Conservation (phyloP, 2,329 filamentous ascomycete genomes). For the Alternaria dauci region DNA sequence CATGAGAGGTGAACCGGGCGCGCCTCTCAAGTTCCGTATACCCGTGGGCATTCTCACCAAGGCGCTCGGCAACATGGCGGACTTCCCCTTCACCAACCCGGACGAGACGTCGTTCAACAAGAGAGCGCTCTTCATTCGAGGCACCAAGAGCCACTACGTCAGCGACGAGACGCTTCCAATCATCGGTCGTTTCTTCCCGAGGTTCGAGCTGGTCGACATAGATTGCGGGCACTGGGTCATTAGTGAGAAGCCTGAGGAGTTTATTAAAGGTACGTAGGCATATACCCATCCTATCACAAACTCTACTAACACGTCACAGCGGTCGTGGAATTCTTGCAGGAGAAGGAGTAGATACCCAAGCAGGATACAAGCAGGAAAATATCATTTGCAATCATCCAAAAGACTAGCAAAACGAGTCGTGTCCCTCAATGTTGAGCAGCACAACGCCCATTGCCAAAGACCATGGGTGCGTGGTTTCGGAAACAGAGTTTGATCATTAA, state of each 20-base stretch:
- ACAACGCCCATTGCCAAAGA: not conserved
- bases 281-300: rapidly evolving
- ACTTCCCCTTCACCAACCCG: slow-evolving; percentile 86
- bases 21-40: slow-evolving; percentile 76
- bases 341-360: slow-evolving; percentile 47
- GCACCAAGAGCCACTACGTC: slow-evolving; percentile 79
- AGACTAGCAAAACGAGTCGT: not conserved
- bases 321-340: slow-evolving; percentile 71
- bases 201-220: slow-evolving; percentile 75
- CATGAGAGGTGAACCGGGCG: slow-evolving; percentile 61
- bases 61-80: slow-evolving; percentile 77
- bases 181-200: slow-evolving; percentile 83
- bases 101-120: slow-evolving; percentile 74
- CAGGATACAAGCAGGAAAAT: not conserved
- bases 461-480: not conserved
- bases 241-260: slow-evolving; percentile 83
- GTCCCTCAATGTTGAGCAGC: not conserved
- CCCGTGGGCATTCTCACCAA: slow-evolving; percentile 75
- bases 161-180: slow-evolving; percentile 81
- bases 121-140: slow-evolving; percentile 80
- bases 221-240: slow-evolving; percentile 89
- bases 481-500: not conserved
- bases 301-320: slow-evolving; percentile 52
- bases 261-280: slow-evolving; percentile 69
- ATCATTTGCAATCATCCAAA: not conserved